A percentile compares a stretch with the other conserved stretches of the same genome.
Evolutionary conservation across 2,329 filamentous ascomycete species (phyloP).

Genomic region (Hypoxylon sp.): DNA sequence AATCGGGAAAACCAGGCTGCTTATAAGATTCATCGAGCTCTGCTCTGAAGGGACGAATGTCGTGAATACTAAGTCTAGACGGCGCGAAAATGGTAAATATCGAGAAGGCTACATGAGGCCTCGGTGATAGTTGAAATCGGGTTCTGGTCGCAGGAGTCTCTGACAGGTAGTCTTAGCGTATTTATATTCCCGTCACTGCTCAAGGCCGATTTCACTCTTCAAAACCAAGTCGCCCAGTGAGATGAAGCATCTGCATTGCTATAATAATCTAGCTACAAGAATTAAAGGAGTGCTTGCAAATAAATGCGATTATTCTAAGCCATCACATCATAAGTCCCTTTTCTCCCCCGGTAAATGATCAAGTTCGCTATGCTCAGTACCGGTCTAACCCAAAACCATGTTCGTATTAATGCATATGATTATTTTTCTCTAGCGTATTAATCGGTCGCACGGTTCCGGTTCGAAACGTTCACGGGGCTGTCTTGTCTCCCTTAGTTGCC

Average conservation of each 20-base stretch:
- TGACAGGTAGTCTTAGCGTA: too few species aligned
- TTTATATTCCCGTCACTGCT: background rate
- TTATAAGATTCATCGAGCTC: background rate
- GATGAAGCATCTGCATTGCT: background rate
- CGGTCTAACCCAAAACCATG: background rate
- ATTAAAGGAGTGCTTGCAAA: slow-evolving; percentile 2
- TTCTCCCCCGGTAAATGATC: slow-evolving; percentile 14
- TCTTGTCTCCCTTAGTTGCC: background rate
- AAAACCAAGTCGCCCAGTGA: background rate
- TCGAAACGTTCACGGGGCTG: background rate
- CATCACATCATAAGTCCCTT: background rate
- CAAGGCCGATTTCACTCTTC: background rate
- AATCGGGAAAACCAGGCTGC: background rate
- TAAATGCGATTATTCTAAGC: background rate
- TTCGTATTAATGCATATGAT: background rate
- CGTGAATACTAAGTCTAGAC: too few species aligned
- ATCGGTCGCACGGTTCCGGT: background rate
- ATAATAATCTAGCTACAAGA: slow-evolving; percentile 4
- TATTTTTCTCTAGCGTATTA: too few species aligned
- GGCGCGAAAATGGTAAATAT: too few species aligned
- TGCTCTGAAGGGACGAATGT: too few species aligned
- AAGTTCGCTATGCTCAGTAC: slow-evolving; percentile 13
- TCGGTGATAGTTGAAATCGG: too few species aligned
- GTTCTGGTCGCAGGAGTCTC: too few species aligned
- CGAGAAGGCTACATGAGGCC: too few species aligned